Percentiles rank a stretch among this genome's conserved stretches.
These are phyloP conservation scores for Oenanthe javanica DNA, from an alignment of 140 eudicot species.

Conservation along the genomic window DNA sequence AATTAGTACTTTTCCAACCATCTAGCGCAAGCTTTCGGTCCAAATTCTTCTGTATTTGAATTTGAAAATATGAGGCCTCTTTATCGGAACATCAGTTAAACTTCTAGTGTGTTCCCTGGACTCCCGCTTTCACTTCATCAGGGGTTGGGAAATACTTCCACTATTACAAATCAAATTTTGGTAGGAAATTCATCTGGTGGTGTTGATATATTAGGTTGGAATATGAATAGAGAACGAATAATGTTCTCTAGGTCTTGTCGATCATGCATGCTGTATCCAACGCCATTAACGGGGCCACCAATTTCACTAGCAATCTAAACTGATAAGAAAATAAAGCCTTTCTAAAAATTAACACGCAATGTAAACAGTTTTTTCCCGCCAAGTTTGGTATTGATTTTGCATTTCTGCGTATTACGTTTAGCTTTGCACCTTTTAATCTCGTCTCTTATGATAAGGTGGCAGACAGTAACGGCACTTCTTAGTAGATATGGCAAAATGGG, in stretches of 20 bases:
- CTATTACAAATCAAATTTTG: conserved; percentile 16
- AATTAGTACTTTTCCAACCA: conserved; percentile 18
- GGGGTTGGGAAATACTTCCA: conserved; percentile 25
- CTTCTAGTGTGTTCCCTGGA: conserved; percentile 30
- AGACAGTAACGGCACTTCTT: too few species aligned
- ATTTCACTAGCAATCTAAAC: conserved; percentile 14
- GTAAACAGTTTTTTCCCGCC: too few species aligned
- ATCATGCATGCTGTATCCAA: conserved; percentile 19
- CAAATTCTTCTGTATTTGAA: conserved; percentile 19
- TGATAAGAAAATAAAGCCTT: neutral
- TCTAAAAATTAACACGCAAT: too few species aligned
- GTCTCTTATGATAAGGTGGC: too few species aligned
- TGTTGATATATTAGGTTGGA: conserved; percentile 17
- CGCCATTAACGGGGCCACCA: conserved; percentile 5
- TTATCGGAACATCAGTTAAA: conserved; percentile 11
- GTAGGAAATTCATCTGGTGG: conserved; percentile 27
- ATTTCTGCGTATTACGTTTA: too few species aligned
- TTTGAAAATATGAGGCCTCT: conserved; percentile 4
- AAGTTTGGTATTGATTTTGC: too few species aligned
- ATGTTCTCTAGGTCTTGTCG: conserved; percentile 27
- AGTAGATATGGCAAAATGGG: too few species aligned
- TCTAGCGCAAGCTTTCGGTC: conserved; percentile 21
- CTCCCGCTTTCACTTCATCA: conserved; percentile 23
- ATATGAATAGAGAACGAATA: conserved; percentile 30
- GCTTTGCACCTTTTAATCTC: too few species aligned